Conservation (phyloP, 1,284 basidiomycete species). For the Fomitopsis pinicola region DNA sequence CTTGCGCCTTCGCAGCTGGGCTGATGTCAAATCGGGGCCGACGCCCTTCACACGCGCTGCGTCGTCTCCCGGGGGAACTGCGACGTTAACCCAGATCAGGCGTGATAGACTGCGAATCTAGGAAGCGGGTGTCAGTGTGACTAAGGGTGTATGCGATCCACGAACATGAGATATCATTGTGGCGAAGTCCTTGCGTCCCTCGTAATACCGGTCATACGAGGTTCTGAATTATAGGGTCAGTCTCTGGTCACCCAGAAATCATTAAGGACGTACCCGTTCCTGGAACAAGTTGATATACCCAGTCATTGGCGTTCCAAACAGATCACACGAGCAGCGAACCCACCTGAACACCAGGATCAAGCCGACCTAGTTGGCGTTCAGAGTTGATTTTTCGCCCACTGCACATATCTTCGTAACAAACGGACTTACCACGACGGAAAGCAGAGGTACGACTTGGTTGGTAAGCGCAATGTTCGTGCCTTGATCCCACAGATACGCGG, state of each 20-base stretch:
- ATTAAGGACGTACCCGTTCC: slow-evolving; percentile 26
- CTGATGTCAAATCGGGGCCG: slow-evolving; percentile 40
- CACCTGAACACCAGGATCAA: slow-evolving; percentile 77
- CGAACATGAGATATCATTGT: slow-evolving; percentile 56
- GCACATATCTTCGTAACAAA: not conserved
- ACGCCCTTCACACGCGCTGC: slow-evolving; percentile 47
- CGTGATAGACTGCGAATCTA: slow-evolving; percentile 60
- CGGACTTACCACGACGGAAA: slow-evolving; percentile 81
- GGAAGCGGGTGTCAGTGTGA: slow-evolving; percentile 1
- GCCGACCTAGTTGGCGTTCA: slow-evolving; percentile 45
- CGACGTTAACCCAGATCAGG: slow-evolving; percentile 78
- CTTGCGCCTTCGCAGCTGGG: slow-evolving; percentile 67
- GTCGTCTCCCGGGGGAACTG: slow-evolving; percentile 54
- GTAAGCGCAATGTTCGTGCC: slow-evolving; percentile 56
- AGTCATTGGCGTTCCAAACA: not conserved
- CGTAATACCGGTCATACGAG: slow-evolving; percentile 79
- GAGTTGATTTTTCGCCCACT: not conserved
- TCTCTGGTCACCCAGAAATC: not conserved
- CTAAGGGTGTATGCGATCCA: slow-evolving; percentile 8
- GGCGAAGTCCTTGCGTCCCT: slow-evolving; percentile 83
- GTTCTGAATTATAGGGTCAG: slow-evolving; percentile 39
- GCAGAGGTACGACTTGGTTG: slow-evolving; percentile 76
- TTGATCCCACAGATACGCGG: slow-evolving; percentile 52
- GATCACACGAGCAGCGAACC: slow-evolving; percentile 13
- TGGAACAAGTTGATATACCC: slow-evolving; percentile 3